Base-by-base conservation (phyloP, 2,329 filamentous ascomycete species). In the Pestalotiopsis sp. region DNA sequence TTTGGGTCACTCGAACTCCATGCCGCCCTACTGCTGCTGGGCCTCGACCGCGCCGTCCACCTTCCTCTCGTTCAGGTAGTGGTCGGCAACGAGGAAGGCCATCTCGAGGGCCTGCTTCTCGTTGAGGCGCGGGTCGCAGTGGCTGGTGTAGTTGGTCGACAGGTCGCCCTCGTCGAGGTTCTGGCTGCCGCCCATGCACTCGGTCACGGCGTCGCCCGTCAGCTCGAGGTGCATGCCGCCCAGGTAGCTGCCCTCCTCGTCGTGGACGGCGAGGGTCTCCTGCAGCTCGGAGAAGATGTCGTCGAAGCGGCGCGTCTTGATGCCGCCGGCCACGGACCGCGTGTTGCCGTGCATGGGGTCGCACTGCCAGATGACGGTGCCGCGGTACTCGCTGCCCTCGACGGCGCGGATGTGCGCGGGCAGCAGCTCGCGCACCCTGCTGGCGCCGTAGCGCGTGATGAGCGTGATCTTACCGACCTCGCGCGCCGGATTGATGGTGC, bases 41-140 rank as follows among this genome's bases (percentile, higher is more conserved):
- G 9, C 27, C 14, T 39, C 25, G 31, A 13, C 59, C 9, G n/a
- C 3, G 25, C 36, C 59, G 2, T 62, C 17, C 4, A 62, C 59
- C 23, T 72, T 72, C 68, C 80, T 76, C 72, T 80, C 80, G 65
- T 78, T 76, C 20, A 87, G 82, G 72, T 85, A 96, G 76, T 95
- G 93, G 4, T 94, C 94, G 0, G 96, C 96, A 62, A 99, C 91
- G 76, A 98, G 81, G 80, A 99, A 99, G 0, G 96, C 95, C 79
- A 98, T 81, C 84, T 99, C 96, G 14, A 99, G 86, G 0, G 96
- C 95, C 84, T 99, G 96, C 83, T 98, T 98, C 86, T 98, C 96
- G 77, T 99, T 99, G 73, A 99, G 83, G 27, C 96, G 84, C 4
- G 96, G 96, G 79, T 99, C 96, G 79, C 96, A 99, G 84, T 95